These are phyloP conservation scores for Amylocystis lapponica DNA, from an alignment of 768 basidiomycete genomes.

Conservation along the genomic window DNA sequence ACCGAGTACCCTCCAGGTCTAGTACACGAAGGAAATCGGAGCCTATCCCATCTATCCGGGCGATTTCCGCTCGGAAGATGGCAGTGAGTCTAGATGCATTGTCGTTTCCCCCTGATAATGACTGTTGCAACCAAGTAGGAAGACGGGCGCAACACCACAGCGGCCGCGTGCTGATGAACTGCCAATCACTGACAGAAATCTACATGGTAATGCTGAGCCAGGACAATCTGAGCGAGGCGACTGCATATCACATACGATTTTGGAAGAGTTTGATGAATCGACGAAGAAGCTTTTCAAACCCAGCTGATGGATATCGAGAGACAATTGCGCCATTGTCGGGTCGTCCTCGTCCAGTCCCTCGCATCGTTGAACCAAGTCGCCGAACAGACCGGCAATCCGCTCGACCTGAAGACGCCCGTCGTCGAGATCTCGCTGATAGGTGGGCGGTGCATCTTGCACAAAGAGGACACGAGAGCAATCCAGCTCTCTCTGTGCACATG, in stretches of 20 bases:
- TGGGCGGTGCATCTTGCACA: constrained; percentile 24
- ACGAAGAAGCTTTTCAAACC: constrained; percentile 27
- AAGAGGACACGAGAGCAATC: constrained; percentile 26
- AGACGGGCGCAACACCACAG: constrained; percentile 30
- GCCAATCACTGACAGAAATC: constrained; percentile 26
- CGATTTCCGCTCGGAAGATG: constrained; percentile 20
- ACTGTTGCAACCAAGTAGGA: constrained; percentile 25
- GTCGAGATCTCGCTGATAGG: constrained; percentile 25
- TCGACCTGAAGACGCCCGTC: constrained; percentile 25
- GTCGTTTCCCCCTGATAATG: constrained; percentile 16
- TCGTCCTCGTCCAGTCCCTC: constrained; percentile 28
- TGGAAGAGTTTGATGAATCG: constrained; percentile 19
- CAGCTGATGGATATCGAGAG: constrained; percentile 26
- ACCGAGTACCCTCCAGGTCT: constrained; percentile 25
- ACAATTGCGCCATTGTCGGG: constrained; percentile 23
- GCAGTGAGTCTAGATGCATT: constrained; percentile 13
- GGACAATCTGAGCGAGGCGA: not conserved
- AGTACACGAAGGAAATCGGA: constrained; percentile 22
- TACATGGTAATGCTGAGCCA: not conserved
- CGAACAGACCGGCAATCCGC: constrained; percentile 24
- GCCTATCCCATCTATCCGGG: constrained; percentile 17
- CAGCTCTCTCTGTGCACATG: constrained; percentile 31
- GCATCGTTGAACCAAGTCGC: constrained; percentile 23
- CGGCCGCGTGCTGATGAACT: constrained; percentile 21
- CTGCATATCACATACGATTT: constrained; percentile 19